Conservation (phyloP, 768 basidiomycete species). For the Boletus subcaerulescens region DNA sequence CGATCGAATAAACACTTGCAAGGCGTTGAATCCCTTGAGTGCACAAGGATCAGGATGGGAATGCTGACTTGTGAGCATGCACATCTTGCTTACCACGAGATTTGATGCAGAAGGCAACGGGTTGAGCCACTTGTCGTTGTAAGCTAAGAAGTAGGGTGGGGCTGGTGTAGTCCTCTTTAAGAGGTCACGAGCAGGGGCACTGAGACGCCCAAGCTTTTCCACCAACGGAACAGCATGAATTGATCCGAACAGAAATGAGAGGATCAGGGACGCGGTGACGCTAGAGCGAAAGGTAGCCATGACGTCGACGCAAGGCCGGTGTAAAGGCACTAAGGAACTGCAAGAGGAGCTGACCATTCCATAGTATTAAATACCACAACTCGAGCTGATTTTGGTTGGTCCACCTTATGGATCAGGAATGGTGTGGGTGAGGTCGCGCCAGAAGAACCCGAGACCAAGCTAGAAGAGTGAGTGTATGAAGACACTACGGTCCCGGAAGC, state of each 20-base stretch:
- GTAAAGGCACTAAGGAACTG: neutral
- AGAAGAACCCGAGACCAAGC: neutral
- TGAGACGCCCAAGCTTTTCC: conserved; percentile 22
- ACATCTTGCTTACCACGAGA: conserved; percentile 35
- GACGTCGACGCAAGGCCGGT: neutral
- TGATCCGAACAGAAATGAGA: conserved; percentile 8
- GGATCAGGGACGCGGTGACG: conserved; percentile 2
- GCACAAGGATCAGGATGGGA: neutral
- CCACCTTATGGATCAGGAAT: conserved; percentile 8
- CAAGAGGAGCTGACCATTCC: neutral
- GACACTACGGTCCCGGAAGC: conserved; percentile 2
- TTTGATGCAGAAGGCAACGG: conserved; percentile 43
- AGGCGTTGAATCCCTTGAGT: conserved; percentile 33
- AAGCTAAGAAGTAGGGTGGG: conserved; percentile 49
- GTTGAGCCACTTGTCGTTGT: conserved; percentile 42
- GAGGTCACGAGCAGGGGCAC: conserved; percentile 18
- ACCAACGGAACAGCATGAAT: conserved; percentile 17
- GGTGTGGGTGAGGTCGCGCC: neutral
- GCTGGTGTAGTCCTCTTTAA: conserved; percentile 31
- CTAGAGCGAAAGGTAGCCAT: conserved; percentile 15
- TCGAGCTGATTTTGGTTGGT: neutral
- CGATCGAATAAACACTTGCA: conserved; percentile 17
- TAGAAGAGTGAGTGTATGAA: neutral
- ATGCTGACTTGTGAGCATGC: neutral
- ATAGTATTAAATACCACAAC: conserved; percentile 19